Base-by-base conservation (phyloP, 1,284 basidiomycete genomes). In the Sporisorium iseilematis-ciliati region DNA sequence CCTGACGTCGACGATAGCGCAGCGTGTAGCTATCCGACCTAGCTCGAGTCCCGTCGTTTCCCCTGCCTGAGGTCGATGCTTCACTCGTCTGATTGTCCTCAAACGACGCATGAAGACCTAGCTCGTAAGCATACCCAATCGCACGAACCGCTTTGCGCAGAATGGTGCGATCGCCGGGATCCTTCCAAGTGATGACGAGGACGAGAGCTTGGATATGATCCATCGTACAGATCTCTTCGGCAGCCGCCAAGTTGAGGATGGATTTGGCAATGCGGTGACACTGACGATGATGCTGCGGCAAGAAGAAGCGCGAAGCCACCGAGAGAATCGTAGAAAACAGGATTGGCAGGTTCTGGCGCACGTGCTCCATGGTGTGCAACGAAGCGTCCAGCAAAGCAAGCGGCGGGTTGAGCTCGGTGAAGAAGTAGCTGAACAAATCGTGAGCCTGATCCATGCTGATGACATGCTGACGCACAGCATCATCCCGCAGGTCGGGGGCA, bases 131-230 rank as follows among this genome's bases (percentile, higher is more conserved):
- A 59, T 86, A 84, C 14, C 86, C 82, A 14, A 77, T 75, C 0
- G 76, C 79, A 33, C 74, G 46, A 18, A 84, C 84, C 0, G 85
- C 77, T 61, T 84, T 83, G 35, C 85, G 71, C 78, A 85, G 82
- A 8, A 79, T 78, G 2, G 84, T 84, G 8, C 78, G 77, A 55
- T 87, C 86, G 21, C 79, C 78, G 5, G 85, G 78, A 46, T 85
- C 92, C 85, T 89, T 91, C 93, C 93, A 94, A 83, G 94, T 94
- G 40, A 91, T 92, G 62, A 93, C 87, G 76, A 92, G 92, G 8
- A 91, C 90, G 83, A 93, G 92, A 29, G 92, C 92, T 85, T 94
- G 93, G 3, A 92, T 90, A 20, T 93, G 90, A 83, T 93, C 93
- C 48, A 94, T 90, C 60, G 89, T 88, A 82, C 92, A 92, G 88